Conservation (phyloP, 2,329 filamentous ascomycete genomes). For the Berkeleyomyces basicola region DNA sequence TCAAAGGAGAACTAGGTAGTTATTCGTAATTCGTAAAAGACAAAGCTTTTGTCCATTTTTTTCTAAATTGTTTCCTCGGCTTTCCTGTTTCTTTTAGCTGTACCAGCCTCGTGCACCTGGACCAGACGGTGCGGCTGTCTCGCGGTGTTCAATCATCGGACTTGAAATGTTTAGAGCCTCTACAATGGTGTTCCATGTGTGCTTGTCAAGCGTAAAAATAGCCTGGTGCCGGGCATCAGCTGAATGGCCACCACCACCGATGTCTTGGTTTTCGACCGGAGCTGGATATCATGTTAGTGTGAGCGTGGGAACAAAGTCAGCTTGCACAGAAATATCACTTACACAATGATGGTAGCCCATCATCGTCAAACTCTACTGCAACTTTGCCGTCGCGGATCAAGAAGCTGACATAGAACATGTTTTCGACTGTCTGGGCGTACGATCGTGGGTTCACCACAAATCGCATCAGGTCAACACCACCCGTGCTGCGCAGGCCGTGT, state of each 20-base stretch:
- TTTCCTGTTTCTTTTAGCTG: conserved; percentile 24
- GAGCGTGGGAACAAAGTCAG: neutral
- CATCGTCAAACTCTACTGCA: conserved; percentile 54
- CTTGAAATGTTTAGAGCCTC: conserved; percentile 59
- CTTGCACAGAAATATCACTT: conserved; percentile 24
- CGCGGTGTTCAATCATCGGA: conserved; percentile 70
- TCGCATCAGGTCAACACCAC: conserved; percentile 62
- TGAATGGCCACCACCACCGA: conserved; percentile 26
- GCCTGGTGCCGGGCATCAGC: conserved; percentile 58
- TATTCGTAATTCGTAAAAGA: neutral
- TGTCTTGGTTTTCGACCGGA: conserved; percentile 28
- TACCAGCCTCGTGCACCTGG: conserved; percentile 51
- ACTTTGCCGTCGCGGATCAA: conserved; percentile 74
- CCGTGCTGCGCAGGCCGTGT: conserved; percentile 47
- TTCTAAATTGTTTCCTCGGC: neutral
- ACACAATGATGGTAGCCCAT: conserved; percentile 67
- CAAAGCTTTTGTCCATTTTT: neutral
- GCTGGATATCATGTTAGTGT: conserved; percentile 17
- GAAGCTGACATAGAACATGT: conserved; percentile 93
- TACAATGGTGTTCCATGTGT: conserved; percentile 65
- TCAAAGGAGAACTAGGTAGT: no score
- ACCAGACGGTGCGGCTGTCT: conserved; percentile 35
- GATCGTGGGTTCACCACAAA: conserved; percentile 82
- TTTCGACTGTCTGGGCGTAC: conserved; percentile 91
- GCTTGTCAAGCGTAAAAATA: conserved; percentile 74